Base-by-base conservation (phyloP, 495 filamentous ascomycete genomes). In the Daldinia loculata region DNA sequence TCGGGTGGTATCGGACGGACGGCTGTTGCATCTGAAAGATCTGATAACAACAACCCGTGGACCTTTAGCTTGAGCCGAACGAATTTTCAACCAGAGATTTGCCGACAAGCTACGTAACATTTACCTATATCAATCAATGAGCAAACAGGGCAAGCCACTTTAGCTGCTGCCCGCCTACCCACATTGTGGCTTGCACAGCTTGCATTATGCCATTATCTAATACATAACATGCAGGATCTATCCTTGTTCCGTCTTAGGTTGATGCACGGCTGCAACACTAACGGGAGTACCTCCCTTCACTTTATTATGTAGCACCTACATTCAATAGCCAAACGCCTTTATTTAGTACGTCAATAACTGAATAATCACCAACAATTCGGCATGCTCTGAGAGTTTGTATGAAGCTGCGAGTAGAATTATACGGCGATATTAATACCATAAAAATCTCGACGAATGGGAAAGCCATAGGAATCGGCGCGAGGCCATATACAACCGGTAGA, bases 1-100 rank as follows among this genome's bases (percentile, higher is more conserved):
- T 75, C 75, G 73, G 75, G 75, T 74, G 74, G 63, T 74, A 62
- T 74, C 71, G 75, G 75, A 69, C 70, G 56, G 63, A 66, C 72
- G 67, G 67, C 53, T 74, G 61, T 63, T 68, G 67, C 67, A 68
- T 67, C 62, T 63, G 71, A 66, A 70, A 75, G 70, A 75, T 75
- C 74, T 75, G 74, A 75, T 70, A 75, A 67, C 48, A 72, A 63
- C 4, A 59, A 60, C 48, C 22, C 30, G 43, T 48, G 17, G 43
- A 24, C 3, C 43, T 12, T 56, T 32, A 58, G 63, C 59, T 67
- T 67, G 64, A 72, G 59, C 69, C 69, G 69, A 72, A 67, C 12
- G 15, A n/a, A 58, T 59, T 63, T 63, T 67, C 63, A 22, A 29
- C 69, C 69, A 72, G 32, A 64, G 60, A 67, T 67, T 72, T 63